Conservation (phyloP, 2,329 filamentous ascomycete genomes). For the Aureobasidium uvarum region DNA sequence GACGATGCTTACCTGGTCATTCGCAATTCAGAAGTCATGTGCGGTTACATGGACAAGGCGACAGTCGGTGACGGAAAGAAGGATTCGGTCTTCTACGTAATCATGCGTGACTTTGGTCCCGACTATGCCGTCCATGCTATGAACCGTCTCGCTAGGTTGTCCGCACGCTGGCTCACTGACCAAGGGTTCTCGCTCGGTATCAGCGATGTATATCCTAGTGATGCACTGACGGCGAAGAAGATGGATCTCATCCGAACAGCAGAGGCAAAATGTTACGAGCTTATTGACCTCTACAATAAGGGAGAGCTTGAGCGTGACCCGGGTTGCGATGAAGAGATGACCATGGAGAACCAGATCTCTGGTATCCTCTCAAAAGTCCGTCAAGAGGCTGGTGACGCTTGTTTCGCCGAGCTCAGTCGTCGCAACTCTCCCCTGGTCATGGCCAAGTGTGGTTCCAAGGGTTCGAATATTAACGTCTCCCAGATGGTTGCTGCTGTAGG, state of each 20-base stretch:
- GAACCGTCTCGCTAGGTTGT: constrained; percentile 90
- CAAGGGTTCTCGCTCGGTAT: constrained; percentile 96
- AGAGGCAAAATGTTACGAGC: constrained; percentile 75
- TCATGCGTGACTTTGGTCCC: constrained; percentile 90
- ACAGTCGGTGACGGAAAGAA: constrained; percentile 98
- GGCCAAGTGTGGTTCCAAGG: constrained; percentile 96
- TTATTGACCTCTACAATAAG: constrained; percentile 76
- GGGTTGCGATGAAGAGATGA: constrained; percentile 88
- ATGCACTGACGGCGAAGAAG: constrained; percentile 68
- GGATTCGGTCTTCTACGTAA: constrained; percentile 95
- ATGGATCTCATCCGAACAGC: constrained; percentile 71
- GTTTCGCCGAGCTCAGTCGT: constrained; percentile 82
- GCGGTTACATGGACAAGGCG: constrained; percentile 95
- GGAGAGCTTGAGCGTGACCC: constrained; percentile 82
- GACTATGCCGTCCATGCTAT: constrained; percentile 86
- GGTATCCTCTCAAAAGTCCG: constrained; percentile 90
- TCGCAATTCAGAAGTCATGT: constrained; percentile 96
- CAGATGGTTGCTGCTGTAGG: constrained; percentile 98
- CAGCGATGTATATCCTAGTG: constrained; percentile 85
- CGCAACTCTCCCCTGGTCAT: constrained; percentile 94
- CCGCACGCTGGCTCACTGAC: constrained; percentile 82
- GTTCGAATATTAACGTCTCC: constrained; percentile 95
- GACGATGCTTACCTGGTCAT: constrained; percentile 85
- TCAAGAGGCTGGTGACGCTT: constrained; percentile 85
- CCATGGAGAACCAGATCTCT: constrained; percentile 84